phyloP scores from a whole-genome alignment of 768 basidiomycete species.

The Coprinellus micaceus region DNA sequence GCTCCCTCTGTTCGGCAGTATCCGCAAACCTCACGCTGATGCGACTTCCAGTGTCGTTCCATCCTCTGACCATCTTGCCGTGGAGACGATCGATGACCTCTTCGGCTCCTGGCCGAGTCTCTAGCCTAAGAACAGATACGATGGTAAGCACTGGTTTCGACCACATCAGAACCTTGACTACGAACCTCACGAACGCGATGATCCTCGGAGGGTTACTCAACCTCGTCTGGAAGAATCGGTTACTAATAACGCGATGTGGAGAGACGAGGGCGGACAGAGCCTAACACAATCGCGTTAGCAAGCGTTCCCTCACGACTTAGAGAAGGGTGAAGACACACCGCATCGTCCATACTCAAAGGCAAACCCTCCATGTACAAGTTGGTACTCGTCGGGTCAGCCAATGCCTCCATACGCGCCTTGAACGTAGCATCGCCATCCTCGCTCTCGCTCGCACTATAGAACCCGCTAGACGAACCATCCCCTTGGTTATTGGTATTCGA shows the following conservation, averaged over 20 bases:
- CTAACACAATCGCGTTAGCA: no score
- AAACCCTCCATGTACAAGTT: conserved; percentile 84
- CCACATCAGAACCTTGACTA: no score
- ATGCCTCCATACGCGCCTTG: conserved; percentile 76
- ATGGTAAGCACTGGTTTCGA: no score
- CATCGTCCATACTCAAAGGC: conserved; percentile 66
- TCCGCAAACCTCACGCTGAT: conserved; percentile 82
- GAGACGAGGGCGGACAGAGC: conserved; percentile 63
- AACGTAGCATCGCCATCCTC: conserved; percentile 44
- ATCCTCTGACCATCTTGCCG: conserved; percentile 76
- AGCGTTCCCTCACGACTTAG: no score
- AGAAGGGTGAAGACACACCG: conserved; percentile 32
- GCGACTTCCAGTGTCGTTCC: conserved; percentile 71
- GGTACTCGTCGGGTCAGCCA: conserved; percentile 63
- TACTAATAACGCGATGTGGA: conserved; percentile 70
- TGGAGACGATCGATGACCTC: conserved; percentile 76
- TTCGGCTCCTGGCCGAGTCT: conserved; percentile 67
- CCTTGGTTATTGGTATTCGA: conserved; percentile 13
- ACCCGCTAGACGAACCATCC: conserved; percentile 12
- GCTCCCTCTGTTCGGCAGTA: conserved; percentile 70
- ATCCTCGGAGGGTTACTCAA: conserved; percentile 73
- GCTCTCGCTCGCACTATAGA: conserved; percentile 9
- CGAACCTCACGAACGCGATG: conserved; percentile 83
- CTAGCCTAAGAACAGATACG: no score
- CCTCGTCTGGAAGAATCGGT: conserved; percentile 76